phyloP scores from a whole-genome alignment of 306 rosid species.

The Pyrus pyrifolia region DNA sequence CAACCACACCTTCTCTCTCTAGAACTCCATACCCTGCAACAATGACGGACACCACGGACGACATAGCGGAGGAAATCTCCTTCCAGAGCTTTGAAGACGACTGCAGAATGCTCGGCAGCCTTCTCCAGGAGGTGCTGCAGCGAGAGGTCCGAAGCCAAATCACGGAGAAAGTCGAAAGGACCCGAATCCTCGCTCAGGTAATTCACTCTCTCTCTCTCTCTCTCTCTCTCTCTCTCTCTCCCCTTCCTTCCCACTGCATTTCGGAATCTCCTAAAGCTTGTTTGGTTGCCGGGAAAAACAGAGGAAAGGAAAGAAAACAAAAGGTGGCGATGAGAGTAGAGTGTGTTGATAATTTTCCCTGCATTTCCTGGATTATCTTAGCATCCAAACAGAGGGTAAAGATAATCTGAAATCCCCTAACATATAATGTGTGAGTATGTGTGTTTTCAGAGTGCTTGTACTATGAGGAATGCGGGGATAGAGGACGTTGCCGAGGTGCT shows the following conservation, averaged over 20 bases:
- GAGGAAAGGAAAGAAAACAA: not conserved
- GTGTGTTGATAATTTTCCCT: not conserved
- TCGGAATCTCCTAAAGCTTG: not conserved
- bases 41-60: conserved; percentile 94
- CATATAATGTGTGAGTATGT: not conserved
- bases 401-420: too few relatives aligned
- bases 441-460: conserved; percentile 60
- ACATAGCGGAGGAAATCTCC: conserved; percentile 86
- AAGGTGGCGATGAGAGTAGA: not conserved
- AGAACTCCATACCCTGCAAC: not conserved
- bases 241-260: not conserved
- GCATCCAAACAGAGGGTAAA: conserved; percentile 4
- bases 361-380: not conserved
- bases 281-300: conserved; percentile 22
- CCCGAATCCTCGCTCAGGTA: conserved; percentile 81
- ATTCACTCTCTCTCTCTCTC: not conserved
- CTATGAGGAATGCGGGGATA: conserved; percentile 85
- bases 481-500: conserved; percentile 65
- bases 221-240: not conserved
- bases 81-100: conserved; percentile 88
- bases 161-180: conserved; percentile 63
- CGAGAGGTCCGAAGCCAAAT: conserved; percentile 59
- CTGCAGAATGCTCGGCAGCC: conserved; percentile 69
- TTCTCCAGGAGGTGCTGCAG: conserved; percentile 74
- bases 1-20: not conserved